Evolutionary conservation across 2,329 filamentous ascomycete species (phyloP), one percentile per base, ranked within the genome.

Genomic region (Pyrenochaeta sp.): DNA sequence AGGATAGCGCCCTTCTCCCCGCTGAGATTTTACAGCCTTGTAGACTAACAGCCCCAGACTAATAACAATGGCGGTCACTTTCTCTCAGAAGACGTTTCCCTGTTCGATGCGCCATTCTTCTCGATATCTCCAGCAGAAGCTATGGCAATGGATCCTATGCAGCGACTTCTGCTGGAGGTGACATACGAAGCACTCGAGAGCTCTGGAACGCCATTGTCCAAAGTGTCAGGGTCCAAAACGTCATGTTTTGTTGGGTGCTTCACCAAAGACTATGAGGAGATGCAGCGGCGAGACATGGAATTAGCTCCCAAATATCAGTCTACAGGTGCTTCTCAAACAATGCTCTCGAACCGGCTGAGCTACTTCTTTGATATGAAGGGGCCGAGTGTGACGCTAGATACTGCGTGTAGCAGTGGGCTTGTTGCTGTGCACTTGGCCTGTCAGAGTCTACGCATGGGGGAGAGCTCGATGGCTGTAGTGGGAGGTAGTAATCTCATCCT

Each of bases 51-150:
- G 3, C 1, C 5, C 1, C 17, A 60, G 57, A 46, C 42, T 10
- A 58, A 54, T 41, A 48, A 54, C 37, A 61, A 61, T 1, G 73
- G 45, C n/a, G 62, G 55, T 1, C 55, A 67, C 27, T 65, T 58
- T 44, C 45, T 68, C 1, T 63, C 49, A 15, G 53, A 65, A 33
- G 61, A 69, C 35, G n/a, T 58, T 9, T 42, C 54, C 1, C 21
- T 56, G 6, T 70, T 68, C 29, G 68, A 70, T 39, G 60, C 58
- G 3, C 46, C 49, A 2, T 69, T 70, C 49, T 69, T 72, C 51
- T 53, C 47, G 7, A 59, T 68, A 14, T 54, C 55, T 14, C 52
- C 57, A 2, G 49, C 49, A 11, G 64, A 71, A 30, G 60, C 62
- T 9, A 58, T 49, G 21, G 52, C 60, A 9, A 69, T 69, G 64